phyloP scores from a whole-genome alignment of 768 basidiomycete species.

The Tricholoma furcatifolium region DNA sequence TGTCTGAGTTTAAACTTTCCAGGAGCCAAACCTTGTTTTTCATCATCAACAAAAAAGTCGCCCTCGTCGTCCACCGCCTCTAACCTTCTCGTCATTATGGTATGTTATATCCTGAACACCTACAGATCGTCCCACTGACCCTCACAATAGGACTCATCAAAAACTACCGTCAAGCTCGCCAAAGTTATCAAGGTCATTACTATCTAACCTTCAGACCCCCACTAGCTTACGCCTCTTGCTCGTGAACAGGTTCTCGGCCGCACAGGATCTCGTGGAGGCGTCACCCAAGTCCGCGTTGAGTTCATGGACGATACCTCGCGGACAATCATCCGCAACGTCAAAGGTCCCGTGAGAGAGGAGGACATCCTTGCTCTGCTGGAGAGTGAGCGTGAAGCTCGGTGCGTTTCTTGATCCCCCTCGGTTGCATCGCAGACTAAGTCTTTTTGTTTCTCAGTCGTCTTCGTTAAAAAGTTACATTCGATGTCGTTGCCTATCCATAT shows the following conservation, averaged over 20 bases:
- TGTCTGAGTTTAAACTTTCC: slow-evolving; percentile 14
- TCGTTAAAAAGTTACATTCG: slow-evolving; percentile 26
- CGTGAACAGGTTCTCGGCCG: slow-evolving; percentile 85
- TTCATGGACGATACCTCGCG: slow-evolving; percentile 97
- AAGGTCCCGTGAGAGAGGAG: slow-evolving; percentile 94
- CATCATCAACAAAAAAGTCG: slow-evolving; percentile 20
- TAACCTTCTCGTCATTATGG: slow-evolving; percentile 25
- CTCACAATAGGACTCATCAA: slow-evolving; percentile 67
- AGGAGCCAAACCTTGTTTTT: slow-evolving; percentile 20
- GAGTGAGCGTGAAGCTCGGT: slow-evolving; percentile 99
- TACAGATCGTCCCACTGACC: not conserved
- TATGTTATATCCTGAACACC: slow-evolving; percentile 16
- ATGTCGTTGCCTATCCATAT: slow-evolving; percentile 3
- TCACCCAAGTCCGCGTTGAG: slow-evolving; percentile 98
- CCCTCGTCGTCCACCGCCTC: slow-evolving; percentile 6
- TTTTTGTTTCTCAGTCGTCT: slow-evolving; percentile 31
- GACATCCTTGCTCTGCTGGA: slow-evolving; percentile 97
- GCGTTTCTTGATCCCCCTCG: slow-evolving; percentile 31
- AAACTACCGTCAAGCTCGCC: slow-evolving; percentile 95
- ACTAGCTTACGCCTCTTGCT: not conserved
- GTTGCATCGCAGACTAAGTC: not conserved
- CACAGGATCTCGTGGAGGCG: slow-evolving; percentile 98
- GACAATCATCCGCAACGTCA: slow-evolving; percentile 98
- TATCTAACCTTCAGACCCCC: not conserved
- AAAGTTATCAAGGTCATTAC: slow-evolving; percentile 87